A percentile compares a stretch with the other conserved stretches of the same genome.
These are phyloP conservation scores for Alternaria sp. DNA, from an alignment of 2,329 filamentous ascomycete species.

Conservation along the genomic window DNA sequence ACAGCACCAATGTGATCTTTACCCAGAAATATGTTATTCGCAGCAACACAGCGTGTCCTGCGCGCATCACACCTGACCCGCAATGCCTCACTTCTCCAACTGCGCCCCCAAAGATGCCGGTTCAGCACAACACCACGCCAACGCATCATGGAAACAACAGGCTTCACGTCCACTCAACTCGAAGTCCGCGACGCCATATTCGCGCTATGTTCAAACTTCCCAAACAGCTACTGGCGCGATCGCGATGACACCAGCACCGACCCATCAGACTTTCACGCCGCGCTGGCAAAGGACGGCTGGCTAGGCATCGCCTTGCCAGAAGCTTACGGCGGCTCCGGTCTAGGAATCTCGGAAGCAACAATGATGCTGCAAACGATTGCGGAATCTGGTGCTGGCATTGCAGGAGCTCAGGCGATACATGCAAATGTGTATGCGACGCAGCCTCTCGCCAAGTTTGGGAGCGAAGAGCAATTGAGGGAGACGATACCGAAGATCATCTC, in stretches of 20 bases:
- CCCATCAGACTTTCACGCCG: constrained; percentile 78
- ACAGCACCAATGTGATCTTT: not conserved
- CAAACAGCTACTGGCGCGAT: constrained; percentile 78
- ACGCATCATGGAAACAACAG: constrained; percentile 73
- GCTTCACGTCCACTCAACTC: constrained; percentile 77
- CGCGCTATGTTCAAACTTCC: constrained; percentile 74
- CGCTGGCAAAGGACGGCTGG: constrained; percentile 78
- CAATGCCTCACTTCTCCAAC: not conserved
- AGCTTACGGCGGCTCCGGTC: constrained; percentile 73
- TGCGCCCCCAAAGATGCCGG: not conserved
- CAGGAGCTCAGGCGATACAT: constrained; percentile 67
- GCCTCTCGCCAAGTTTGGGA: constrained; percentile 76
- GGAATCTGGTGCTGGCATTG: constrained; percentile 82
- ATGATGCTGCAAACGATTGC: constrained; percentile 89
- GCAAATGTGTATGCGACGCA: constrained; percentile 79
- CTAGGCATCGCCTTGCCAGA: constrained; percentile 82
- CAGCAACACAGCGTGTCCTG: not conserved
- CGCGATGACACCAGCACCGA: constrained; percentile 75
- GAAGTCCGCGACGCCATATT: constrained; percentile 74
- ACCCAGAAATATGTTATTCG: not conserved
- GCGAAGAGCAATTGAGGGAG: constrained; percentile 66
- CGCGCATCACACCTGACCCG: not conserved
- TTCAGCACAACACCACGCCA: constrained; percentile 44
- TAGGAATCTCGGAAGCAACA: constrained; percentile 82
- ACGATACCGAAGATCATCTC: constrained; percentile 76